A percentile compares a stretch with the other conserved stretches of the same genome.
phyloP scores from a whole-genome alignment of 805 yeast species.

The Naumovozyma baii region DNA sequence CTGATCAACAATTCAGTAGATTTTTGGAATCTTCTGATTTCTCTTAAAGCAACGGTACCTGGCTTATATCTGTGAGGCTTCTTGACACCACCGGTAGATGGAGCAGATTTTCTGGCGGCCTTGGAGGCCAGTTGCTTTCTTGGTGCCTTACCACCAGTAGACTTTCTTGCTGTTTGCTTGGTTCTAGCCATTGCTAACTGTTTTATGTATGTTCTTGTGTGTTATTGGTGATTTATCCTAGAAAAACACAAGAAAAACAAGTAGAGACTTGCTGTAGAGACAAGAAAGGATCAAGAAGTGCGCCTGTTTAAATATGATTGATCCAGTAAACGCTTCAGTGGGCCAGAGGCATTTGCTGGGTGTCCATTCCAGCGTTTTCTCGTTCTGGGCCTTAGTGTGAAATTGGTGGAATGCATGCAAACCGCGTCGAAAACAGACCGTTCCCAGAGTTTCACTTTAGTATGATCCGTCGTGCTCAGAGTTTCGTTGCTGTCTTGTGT shows the following conservation, averaged over 20 bases:
- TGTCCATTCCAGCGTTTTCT: constrained; percentile 1
- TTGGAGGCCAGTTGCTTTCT: constrained; percentile 87
- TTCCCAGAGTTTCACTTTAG: constrained; percentile 2
- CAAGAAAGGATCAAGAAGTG: not conserved
- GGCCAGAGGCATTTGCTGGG: too few relatives aligned
- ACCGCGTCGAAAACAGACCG: not conserved
- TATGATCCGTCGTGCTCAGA: constrained; percentile 3
- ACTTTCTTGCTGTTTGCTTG: constrained; percentile 89
- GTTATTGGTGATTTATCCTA: not conserved
- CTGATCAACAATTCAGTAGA: constrained; percentile 91
- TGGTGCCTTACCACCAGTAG: constrained; percentile 94
- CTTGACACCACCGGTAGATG: constrained; percentile 88
- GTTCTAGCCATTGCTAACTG: constrained; percentile 74
- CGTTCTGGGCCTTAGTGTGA: not conserved
- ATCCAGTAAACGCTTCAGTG: too few relatives aligned
- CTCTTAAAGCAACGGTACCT: constrained; percentile 94
- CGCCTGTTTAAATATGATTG: too few relatives aligned
- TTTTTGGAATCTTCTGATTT: constrained; percentile 95
- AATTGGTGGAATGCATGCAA: not conserved
- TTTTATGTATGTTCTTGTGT: constrained; percentile 3
- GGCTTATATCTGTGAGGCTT: constrained; percentile 95
- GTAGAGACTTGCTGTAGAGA: not conserved
- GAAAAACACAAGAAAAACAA: not conserved
- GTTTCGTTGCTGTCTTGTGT: constrained; percentile 1
- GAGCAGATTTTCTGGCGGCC: constrained; percentile 90